Evolutionary conservation across 2,329 filamentous ascomycete genomes (phyloP), one percentile per base, ranked within the genome.

Genomic region (Nannizzia gypsea): DNA sequence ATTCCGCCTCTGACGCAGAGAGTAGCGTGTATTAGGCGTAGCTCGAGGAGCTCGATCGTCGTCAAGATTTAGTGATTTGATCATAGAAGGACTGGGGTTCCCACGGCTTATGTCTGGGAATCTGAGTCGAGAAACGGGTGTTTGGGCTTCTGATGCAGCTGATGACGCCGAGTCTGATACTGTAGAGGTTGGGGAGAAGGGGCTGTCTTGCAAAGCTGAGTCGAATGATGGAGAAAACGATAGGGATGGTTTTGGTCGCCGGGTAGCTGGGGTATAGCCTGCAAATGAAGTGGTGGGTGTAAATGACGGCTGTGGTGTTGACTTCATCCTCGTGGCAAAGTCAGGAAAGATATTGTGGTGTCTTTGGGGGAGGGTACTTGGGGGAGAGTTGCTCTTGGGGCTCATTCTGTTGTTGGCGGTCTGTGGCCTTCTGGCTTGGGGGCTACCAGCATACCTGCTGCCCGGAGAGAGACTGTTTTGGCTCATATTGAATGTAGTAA

Each of bases 91-190:
- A 11, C 63, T 62, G 6, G 62, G 58, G 13, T 42, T 57, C 3
- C 59, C 40, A 8, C 34, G 57, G 4, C 36, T 28, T 31, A 48
- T 17, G 15, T 42, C 11, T 11, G 57, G 11, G 44, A 58, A 59
- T 15, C 57, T 57, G 40, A 58, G 34, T 26, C 40, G 52, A 20
- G 60, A 34, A 15, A 58, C 42, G 22, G 63, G 63, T 2, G 62
- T 61, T 26, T 61, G 59, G 15, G 61, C 56, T 38, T 64, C 63
- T 24, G 64, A 63, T n/a, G 60, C 56, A 20, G 57, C 61, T 24
- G 63, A 64, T 13, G 64, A 62, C 15, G 59, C 62, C 34, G 61
- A 65, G n/a, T 61, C 63, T n/a, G 59, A 50, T 11, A 60, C 60
- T n/a, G 64, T 56, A 22, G 62, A 60, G 28, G 59, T 54, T 4